These are phyloP conservation scores for Termitomyces sp. DNA, from an alignment of 768 basidiomycete species.

Conservation along the genomic window DNA sequence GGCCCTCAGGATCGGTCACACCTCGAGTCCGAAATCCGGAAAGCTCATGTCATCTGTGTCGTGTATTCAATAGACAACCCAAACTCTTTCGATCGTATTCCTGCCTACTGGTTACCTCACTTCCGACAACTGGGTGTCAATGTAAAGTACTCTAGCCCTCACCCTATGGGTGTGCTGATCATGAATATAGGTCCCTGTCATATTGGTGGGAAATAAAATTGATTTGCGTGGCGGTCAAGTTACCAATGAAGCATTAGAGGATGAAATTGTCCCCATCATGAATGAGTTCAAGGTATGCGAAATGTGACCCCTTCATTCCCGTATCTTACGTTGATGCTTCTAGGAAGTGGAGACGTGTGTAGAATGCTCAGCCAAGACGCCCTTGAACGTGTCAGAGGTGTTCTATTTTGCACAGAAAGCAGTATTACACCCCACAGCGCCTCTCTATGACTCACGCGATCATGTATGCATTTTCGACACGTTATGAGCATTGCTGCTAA, in stretches of 20 bases:
- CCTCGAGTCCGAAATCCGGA: conserved; percentile 91
- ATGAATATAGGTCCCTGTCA: conserved; percentile 77
- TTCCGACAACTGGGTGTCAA: conserved; percentile 95
- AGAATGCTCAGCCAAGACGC: conserved; percentile 89
- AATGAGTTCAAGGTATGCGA: conserved; percentile 88
- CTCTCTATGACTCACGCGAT: conserved; percentile 93
- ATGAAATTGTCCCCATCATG: conserved; percentile 96
- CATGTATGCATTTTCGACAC: conserved; percentile 51
- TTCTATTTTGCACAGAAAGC: conserved; percentile 99
- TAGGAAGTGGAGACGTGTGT: conserved; percentile 99
- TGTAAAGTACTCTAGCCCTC: conserved; percentile 36
- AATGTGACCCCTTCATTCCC: not conserved
- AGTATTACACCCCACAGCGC: conserved; percentile 93
- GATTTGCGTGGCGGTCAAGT: conserved; percentile 91
- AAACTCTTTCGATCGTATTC: conserved; percentile 93
- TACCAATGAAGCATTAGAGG: conserved; percentile 90
- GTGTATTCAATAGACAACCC: conserved; percentile 97
- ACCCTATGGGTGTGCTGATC: not conserved
- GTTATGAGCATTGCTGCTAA: conserved; percentile 10
- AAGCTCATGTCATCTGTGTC: conserved; percentile 97
- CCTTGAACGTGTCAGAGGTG: conserved; percentile 92
- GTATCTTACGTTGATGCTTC: conserved; percentile 8
- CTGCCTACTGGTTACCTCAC: conserved; percentile 96
- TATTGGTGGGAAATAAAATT: conserved; percentile 98
- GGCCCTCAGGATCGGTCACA: conserved; percentile 81